Conservation (phyloP, 116 monocot species). For the Posidonia oceanica region DNA sequence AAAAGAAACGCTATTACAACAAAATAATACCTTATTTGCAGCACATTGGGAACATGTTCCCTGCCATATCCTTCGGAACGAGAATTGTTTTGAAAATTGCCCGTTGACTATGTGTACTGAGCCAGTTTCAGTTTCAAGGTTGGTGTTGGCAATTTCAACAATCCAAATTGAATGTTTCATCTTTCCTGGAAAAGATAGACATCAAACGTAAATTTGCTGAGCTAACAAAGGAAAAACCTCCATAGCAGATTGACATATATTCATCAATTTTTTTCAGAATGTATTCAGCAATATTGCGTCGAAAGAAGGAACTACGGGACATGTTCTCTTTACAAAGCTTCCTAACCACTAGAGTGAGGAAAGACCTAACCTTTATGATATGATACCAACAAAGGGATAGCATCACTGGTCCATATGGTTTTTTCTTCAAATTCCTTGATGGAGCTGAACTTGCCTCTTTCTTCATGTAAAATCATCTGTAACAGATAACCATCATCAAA, state of each 20-base stretch:
- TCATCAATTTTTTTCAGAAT: neutral
- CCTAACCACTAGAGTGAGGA: neutral
- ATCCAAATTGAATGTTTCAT: conserved; percentile 88
- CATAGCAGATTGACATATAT: neutral
- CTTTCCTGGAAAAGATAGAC: conserved; percentile 36
- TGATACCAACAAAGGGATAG: conserved; percentile 70
- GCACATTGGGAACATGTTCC: conserved; percentile 78
- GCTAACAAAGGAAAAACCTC: neutral
- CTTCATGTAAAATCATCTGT: conserved; percentile 70
- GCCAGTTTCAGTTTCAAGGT: conserved; percentile 15
- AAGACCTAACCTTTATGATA: conserved; percentile 60
- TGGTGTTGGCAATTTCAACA: conserved; percentile 18
- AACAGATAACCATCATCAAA: conserved; percentile 2
- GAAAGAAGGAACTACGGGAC: too few relatives aligned
- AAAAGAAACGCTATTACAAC: neutral
- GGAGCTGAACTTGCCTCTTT: conserved; percentile 46
- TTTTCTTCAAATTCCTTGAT: conserved; percentile 95
- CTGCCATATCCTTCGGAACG: conserved; percentile 84
- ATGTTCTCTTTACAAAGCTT: neutral
- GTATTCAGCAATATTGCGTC: too few relatives aligned
- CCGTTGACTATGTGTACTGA: conserved; percentile 10
- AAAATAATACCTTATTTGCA: conserved; percentile 60
- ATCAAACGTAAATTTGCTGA: neutral
- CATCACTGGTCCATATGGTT: conserved; percentile 77
- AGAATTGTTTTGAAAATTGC: conserved; percentile 24